These are phyloP conservation scores for Phlebopus sp. DNA, from an alignment of 1,284 basidiomycete genomes.

Conservation along the genomic window DNA sequence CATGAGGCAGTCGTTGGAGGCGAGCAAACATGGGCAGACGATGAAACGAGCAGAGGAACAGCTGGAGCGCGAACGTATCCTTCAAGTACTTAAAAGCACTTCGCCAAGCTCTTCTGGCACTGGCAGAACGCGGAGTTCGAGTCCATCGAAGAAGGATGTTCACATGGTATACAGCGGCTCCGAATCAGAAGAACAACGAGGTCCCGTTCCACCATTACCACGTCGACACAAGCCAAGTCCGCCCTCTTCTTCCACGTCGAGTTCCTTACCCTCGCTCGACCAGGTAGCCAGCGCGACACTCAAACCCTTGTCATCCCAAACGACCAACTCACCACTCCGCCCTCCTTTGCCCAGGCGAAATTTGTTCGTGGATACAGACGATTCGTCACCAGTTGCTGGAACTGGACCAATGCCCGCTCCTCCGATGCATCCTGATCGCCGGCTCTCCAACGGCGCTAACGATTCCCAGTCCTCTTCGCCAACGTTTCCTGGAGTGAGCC, in stretches of 20 bases:
- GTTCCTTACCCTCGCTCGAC: slow-evolving; percentile 38
- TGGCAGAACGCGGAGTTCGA: slow-evolving; percentile 28
- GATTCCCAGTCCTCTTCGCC: slow-evolving; percentile 31
- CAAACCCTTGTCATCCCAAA: slow-evolving; percentile 9
- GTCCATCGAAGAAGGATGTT: slow-evolving; percentile 43
- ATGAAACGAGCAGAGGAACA: slow-evolving; percentile 65
- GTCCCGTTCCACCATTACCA: slow-evolving; percentile 25
- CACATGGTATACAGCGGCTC: slow-evolving; percentile 3
- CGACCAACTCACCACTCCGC: slow-evolving; percentile 10
- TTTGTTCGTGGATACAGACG: background rate
- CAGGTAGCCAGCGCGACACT: slow-evolving; percentile 41
- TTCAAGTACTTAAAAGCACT: slow-evolving; percentile 58
- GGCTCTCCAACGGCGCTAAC: slow-evolving; percentile 26
- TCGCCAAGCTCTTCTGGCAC: slow-evolving; percentile 25
- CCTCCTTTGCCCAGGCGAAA: slow-evolving; percentile 22
- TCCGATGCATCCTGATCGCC: slow-evolving; percentile 59
- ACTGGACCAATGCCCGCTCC: slow-evolving; percentile 34
- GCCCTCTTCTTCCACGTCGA: slow-evolving; percentile 28
- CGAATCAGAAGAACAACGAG: slow-evolving; percentile 35
- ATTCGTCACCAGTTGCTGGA: slow-evolving; percentile 29
- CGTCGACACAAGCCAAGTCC: slow-evolving; percentile 22
- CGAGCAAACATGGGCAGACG: slow-evolving; percentile 63
- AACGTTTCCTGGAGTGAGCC: slow-evolving; percentile 39
- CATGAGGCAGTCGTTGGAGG: slow-evolving; percentile 69
- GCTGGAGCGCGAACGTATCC: slow-evolving; percentile 65